A percentile compares a stretch with the other conserved stretches of the same genome.
phyloP scores from a whole-genome alignment of 257 asterid genomes.

The Striga asiatica region DNA sequence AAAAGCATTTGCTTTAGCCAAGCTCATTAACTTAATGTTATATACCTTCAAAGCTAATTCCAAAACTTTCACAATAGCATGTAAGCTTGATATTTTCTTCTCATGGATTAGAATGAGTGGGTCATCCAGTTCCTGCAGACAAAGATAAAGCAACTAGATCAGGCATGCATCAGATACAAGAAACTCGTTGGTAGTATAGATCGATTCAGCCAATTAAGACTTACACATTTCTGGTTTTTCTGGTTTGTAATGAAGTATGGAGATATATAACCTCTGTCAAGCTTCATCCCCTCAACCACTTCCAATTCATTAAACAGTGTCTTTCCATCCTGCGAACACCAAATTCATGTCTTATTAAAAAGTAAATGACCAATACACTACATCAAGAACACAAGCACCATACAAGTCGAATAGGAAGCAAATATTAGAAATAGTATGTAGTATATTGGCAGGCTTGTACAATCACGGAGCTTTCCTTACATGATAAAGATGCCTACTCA shows the following conservation, averaged over 20 bases:
- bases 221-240: conserved; percentile 44
- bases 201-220: conserved; percentile 4
- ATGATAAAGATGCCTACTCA: too few species aligned
- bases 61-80: conserved; percentile 28
- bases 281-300: conserved; percentile 60
- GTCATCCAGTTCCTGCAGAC: conserved; percentile 39
- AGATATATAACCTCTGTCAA: conserved; percentile 49
- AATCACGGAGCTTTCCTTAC: not conserved
- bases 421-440: not conserved
- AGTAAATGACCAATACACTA: not conserved
- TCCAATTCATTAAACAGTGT: conserved; percentile 43
- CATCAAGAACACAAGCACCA: not conserved
- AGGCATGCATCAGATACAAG: not conserved
- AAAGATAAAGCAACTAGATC: not conserved
- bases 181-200: not conserved
- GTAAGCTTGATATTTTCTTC: conserved; percentile 38
- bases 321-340: conserved; percentile 41
- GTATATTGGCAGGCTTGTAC: too few species aligned
- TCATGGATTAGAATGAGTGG: conserved; percentile 41
- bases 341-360: not conserved
- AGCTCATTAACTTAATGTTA: not conserved
- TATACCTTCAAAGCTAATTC: conserved; percentile 41
- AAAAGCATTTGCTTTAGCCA: too few species aligned
- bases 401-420: not conserved
- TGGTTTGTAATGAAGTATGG: conserved; percentile 45